Percentiles rank a stretch among this genome's conserved stretches.
These are phyloP conservation scores for Phalaenopsis aphrodite DNA, from an alignment of 106 monocot species.

Conservation along the genomic window DNA sequence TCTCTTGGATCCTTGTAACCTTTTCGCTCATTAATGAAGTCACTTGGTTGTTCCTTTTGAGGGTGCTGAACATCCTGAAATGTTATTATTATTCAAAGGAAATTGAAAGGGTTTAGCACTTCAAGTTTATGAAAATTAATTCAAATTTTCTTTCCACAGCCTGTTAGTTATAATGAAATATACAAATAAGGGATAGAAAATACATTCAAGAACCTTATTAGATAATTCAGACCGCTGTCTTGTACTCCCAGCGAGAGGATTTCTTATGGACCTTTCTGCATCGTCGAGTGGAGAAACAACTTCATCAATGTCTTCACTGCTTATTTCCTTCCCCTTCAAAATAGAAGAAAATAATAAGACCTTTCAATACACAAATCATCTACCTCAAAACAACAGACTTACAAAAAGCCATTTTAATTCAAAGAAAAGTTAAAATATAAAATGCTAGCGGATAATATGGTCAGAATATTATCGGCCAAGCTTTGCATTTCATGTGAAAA, in stretches of 20 bases:
- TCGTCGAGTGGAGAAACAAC: conserved; percentile 12
- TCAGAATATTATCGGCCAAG: too few species aligned
- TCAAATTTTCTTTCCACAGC: neutral
- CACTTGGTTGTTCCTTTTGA: conserved; percentile 11
- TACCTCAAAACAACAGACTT: neutral
- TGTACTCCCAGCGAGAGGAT: conserved; percentile 22
- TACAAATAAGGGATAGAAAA: conserved; percentile 8
- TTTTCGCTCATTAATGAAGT: conserved; percentile 3
- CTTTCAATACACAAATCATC: neutral
- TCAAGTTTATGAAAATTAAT: conserved; percentile 3
- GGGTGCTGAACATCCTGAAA: conserved; percentile 20
- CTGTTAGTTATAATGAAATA: neutral
- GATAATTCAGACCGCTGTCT: conserved; percentile 45
- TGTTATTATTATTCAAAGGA: neutral
- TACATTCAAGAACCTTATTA: conserved; percentile 37
- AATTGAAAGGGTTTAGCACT: neutral
- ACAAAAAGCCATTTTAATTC: neutral
- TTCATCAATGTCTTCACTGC: conserved; percentile 17
- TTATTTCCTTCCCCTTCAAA: conserved; percentile 36
- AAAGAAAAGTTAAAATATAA: neutral
- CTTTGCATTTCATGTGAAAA: too few species aligned
- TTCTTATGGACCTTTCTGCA: conserved; percentile 40
- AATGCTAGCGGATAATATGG: neutral
- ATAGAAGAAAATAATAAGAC: conserved; percentile 3
- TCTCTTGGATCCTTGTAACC: conserved; percentile 2